These are phyloP conservation scores for Candida coquimbonensis DNA, from an alignment of 805 yeast genomes.

Conservation along the genomic window DNA sequence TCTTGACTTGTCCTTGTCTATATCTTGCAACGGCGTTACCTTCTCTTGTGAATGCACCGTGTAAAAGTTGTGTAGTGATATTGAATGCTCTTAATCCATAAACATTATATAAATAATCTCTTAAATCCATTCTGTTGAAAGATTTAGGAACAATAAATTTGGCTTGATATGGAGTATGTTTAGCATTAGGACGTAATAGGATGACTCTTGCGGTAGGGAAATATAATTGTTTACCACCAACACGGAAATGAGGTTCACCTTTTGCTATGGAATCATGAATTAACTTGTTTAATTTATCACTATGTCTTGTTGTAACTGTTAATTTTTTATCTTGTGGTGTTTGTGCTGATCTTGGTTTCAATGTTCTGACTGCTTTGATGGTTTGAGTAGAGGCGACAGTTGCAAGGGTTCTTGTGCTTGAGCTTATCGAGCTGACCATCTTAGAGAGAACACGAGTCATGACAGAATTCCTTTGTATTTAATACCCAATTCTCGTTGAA, in stretches of 20 bases:
- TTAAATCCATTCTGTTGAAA: slow-evolving; percentile 87
- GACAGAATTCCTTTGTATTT: background rate
- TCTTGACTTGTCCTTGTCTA: slow-evolving; percentile 77
- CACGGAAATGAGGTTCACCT: slow-evolving; percentile 72
- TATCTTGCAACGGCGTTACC: slow-evolving; percentile 56
- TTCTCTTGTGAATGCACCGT: slow-evolving; percentile 60
- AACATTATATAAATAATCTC: slow-evolving; percentile 87
- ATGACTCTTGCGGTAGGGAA: slow-evolving; percentile 83
- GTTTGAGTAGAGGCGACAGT: slow-evolving; percentile 6
- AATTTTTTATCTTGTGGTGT: slow-evolving; percentile 14
- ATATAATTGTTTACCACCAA: slow-evolving; percentile 70
- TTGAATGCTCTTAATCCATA: slow-evolving; percentile 88
- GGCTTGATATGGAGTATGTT: slow-evolving; percentile 95
- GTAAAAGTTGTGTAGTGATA: slow-evolving; percentile 78
- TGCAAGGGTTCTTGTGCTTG: slow-evolving; percentile 19
- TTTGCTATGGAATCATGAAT: slow-evolving; percentile 42
- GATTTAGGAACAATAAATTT: slow-evolving; percentile 90
- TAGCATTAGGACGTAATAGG: slow-evolving; percentile 85
- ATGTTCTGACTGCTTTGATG: slow-evolving; percentile 5
- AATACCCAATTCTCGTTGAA: background rate
- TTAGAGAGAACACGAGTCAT: slow-evolving; percentile 3
- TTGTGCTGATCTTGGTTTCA: slow-evolving; percentile 9
- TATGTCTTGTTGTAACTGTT: slow-evolving; percentile 18
- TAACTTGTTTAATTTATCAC: slow-evolving; percentile 19
- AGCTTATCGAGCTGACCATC: slow-evolving; percentile 9